A percentile compares a stretch with the other conserved stretches of the same genome.
Conservation (phyloP, 805 yeast species). For the Nakazawaea ernobii region DNA sequence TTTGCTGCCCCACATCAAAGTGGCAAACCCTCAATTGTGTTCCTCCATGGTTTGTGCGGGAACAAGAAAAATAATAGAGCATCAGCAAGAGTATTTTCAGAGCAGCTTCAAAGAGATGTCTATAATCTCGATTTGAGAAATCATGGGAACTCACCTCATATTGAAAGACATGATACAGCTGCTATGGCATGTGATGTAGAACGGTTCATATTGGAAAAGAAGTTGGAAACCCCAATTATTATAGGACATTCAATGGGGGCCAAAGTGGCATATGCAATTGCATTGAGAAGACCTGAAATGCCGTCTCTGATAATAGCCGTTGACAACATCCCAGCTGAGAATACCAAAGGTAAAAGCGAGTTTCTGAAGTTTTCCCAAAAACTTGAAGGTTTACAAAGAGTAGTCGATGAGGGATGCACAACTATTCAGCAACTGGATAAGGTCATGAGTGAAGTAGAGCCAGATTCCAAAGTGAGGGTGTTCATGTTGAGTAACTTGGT, state of each 20-base stretch:
- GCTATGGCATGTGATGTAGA: slow-evolving; percentile 80
- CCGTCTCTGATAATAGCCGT: slow-evolving; percentile 58
- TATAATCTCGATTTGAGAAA: slow-evolving; percentile 75
- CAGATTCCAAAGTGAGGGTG: slow-evolving; percentile 52
- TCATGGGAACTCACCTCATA: slow-evolving; percentile 85
- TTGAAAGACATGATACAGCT: slow-evolving; percentile 61
- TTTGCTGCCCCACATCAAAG: background rate
- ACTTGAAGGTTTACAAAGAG: background rate
- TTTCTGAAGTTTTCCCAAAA: slow-evolving; percentile 23
- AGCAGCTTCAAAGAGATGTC: slow-evolving; percentile 45
- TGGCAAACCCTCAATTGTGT: slow-evolving; percentile 54
- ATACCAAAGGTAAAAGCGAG: slow-evolving; percentile 15
- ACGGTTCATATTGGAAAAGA: slow-evolving; percentile 43
- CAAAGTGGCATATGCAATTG: slow-evolving; percentile 82
- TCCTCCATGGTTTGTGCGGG: slow-evolving; percentile 88
- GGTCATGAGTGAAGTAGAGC: slow-evolving; percentile 55
- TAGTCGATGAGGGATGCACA: background rate
- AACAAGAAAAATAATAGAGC: slow-evolving; percentile 71
- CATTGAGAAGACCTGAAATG: slow-evolving; percentile 57
- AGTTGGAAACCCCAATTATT: slow-evolving; percentile 40
- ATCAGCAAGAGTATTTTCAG: slow-evolving; percentile 54
- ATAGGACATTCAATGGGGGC: slow-evolving; percentile 91
- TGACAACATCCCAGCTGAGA: slow-evolving; percentile 72
- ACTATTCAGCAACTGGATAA: slow-evolving; percentile 39
- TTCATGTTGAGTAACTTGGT: slow-evolving; percentile 67